Evolutionary conservation across 768 basidiomycete genomes (phyloP).

Genomic region (Russula sp.): DNA sequence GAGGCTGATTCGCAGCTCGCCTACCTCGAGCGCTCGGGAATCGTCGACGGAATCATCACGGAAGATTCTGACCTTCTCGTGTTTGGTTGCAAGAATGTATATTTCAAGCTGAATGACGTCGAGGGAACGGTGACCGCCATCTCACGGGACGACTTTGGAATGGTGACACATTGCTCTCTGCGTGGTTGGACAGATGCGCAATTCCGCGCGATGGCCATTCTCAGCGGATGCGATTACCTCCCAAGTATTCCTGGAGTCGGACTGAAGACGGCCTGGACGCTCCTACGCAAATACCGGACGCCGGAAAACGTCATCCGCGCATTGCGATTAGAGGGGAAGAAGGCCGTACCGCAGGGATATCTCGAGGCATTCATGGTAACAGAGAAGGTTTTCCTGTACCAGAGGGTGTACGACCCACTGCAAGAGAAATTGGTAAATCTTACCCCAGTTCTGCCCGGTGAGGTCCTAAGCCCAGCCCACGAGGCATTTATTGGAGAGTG

Average conservation of each 20-base stretch:
- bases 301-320: constrained; percentile 76
- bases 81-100: constrained; percentile 87
- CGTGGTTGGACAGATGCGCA: constrained; percentile 85
- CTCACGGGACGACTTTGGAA: constrained; percentile 61
- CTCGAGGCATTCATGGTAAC: constrained; percentile 69
- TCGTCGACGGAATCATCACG: constrained; percentile 89
- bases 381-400: constrained; percentile 89
- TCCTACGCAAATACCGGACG: constrained; percentile 81
- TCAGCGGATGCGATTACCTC: constrained; percentile 91
- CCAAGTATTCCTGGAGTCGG: constrained; percentile 89
- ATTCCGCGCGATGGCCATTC: constrained; percentile 90
- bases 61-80: constrained; percentile 98
- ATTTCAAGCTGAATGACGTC: constrained; percentile 85
- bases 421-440: constrained; percentile 63
- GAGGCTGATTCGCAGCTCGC: constrained; percentile 98
- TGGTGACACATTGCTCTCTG: constrained; percentile 65
- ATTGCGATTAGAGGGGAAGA: constrained; percentile 77
- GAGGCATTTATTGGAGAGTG: constrained; percentile 73
- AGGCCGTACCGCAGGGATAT: constrained; percentile 73
- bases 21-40: constrained; percentile 75
- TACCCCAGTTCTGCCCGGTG: constrained; percentile 49
- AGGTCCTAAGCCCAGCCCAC: constrained; percentile 49
- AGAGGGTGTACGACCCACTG: constrained; percentile 82
- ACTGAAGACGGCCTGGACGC: constrained; percentile 82
- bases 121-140: constrained; percentile 61